Evolutionary conservation across 106 monocot species (phyloP).

Genomic region (Dioscorea zingiberensis): DNA sequence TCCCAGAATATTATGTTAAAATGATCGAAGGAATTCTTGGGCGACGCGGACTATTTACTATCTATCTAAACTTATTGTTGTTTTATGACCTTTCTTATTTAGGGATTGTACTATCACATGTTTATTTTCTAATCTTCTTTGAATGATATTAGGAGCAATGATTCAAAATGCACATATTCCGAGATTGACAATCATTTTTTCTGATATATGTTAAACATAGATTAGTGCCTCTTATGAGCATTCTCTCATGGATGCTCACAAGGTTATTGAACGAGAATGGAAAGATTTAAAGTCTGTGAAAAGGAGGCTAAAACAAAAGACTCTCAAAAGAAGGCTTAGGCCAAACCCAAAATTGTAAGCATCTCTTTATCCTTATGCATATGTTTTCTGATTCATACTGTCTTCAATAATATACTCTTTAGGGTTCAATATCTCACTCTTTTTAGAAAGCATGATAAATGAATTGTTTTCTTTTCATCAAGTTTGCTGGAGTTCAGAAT

Average conservation of each 20-base stretch:
- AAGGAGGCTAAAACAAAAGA: constrained; percentile 99
- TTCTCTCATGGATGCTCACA: constrained; percentile 98
- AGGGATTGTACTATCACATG: too few relatives aligned
- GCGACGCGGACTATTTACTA: too few relatives aligned
- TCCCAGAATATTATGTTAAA: too few relatives aligned
- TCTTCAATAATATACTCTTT: background rate
- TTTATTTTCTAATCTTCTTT: too few relatives aligned
- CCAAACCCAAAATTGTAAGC: constrained; percentile 91
- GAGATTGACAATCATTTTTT: constrained; percentile 45
- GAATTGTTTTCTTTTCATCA: background rate
- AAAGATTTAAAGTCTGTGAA: constrained; percentile 97
- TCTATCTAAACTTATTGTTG: too few relatives aligned
- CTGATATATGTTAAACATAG: constrained; percentile 74
- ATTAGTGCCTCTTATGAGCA: constrained; percentile 88
- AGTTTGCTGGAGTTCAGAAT: background rate
- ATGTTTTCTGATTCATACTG: background rate
- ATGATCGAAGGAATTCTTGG: too few relatives aligned
- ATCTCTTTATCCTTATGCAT: background rate
- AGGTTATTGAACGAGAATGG: constrained; percentile 98
- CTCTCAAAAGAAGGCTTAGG: constrained; percentile 95
- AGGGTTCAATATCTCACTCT: background rate
- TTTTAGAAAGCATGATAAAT: background rate
- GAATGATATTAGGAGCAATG: too few relatives aligned
- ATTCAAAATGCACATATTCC: background rate
- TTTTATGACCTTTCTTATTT: too few relatives aligned